These are phyloP conservation scores for Cercospora nicotianae DNA, from an alignment of 2,329 filamentous ascomycete species.

Conservation along the genomic window DNA sequence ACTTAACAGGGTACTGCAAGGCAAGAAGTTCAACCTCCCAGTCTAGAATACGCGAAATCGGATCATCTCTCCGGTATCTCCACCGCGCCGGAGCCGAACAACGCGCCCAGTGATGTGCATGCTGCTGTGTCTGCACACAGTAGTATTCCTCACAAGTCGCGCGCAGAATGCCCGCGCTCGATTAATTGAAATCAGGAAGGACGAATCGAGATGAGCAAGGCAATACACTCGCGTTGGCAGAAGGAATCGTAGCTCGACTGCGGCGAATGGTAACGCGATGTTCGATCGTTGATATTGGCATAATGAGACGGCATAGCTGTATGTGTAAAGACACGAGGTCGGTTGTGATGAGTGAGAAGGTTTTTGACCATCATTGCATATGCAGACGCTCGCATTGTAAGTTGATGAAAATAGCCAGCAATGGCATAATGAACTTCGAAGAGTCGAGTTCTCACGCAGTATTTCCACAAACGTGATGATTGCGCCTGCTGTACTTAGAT, in stretches of 20 bases:
- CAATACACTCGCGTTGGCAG: neutral
- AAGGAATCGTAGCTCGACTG: neutral
- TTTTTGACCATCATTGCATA: neutral
- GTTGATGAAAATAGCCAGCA: neutral
- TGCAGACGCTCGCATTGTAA: neutral
- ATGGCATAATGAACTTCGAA: neutral
- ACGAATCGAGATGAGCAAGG: neutral
- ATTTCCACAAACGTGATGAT: neutral
- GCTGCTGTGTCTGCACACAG: neutral
- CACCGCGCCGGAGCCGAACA: neutral
- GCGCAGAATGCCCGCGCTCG: neutral
- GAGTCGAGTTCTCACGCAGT: neutral
- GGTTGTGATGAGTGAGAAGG: neutral
- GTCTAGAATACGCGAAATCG: conserved; percentile 40
- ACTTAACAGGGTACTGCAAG: conserved; percentile 51
- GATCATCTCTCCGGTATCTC: neutral
- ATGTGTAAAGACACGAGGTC: neutral
- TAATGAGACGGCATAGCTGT: neutral
- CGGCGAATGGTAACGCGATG: neutral
- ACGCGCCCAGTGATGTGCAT: neutral
- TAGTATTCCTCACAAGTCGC: neutral
- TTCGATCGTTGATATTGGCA: neutral
- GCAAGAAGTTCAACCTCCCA: conserved; percentile 56
- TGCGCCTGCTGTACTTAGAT: neutral
- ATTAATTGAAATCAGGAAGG: neutral